Evolutionary conservation across 176 grass and related monocot genomes (phyloP), one percentile per base, ranked within the genome.

Genomic region (Olyra latifolia): DNA sequence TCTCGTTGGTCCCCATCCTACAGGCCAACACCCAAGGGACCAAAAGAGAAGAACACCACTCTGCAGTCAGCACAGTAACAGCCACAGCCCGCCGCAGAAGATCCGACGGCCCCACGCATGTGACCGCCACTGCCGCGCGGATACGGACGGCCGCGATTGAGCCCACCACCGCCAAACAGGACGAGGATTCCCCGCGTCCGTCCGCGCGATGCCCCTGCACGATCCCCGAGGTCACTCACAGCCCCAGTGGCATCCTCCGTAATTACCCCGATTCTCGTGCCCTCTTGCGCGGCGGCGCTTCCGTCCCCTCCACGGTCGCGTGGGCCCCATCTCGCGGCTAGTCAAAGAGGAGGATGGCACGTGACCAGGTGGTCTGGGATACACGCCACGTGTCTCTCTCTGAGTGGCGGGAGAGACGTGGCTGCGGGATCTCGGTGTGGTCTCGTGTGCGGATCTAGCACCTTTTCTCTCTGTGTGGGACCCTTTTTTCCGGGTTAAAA

Each of bases 141-240:
- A 87, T 72, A 87, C 73, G 79, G 79, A 82, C 64, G 73, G 46
- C 79, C 47, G 14, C 16, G 80, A 73, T 83, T 66, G 22, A 70
- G 50, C 78, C 78, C 39, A 59, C 52, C 80, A 35, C 74, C 15
- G 0, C 63, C 8, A 57, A 69, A 43, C 38, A 13, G 9, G 6
- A 39, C 9, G 23, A n/a, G 38, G 50, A 57, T 25, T 66, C n/a
- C 22, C 3, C 6, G 0, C 6, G 4, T 15, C 14, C 41, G 10
- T 81, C 53, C 30, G 19, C 0, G 4, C 4, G 4, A 9, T 66
- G 4, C 75, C 81, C 69, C 30, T 60, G 1, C 8, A 0, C 11
- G 2, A 10, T 0, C 4, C 29, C 5, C 11, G n/a, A 10, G 44
- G n/a, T 14, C n/a, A 0, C 23, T 0, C 7, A 7, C 1, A 3